Percentiles rank a stretch among this genome's conserved stretches.
These are phyloP conservation scores for Decorospora gaudefroyi DNA, from an alignment of 2,329 filamentous ascomycete genomes.

Conservation along the genomic window DNA sequence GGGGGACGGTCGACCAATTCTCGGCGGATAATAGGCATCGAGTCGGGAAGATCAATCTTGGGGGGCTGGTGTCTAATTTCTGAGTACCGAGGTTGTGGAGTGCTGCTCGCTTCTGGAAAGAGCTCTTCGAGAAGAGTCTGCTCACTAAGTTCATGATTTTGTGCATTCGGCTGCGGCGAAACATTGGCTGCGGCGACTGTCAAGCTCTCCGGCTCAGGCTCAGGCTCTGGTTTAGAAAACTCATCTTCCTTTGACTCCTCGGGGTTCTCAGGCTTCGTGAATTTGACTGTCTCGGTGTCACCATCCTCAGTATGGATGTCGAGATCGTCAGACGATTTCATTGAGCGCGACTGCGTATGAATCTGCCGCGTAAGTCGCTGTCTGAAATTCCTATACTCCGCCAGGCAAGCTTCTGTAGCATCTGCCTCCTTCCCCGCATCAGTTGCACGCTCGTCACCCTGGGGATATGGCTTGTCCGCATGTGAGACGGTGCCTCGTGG, in stretches of 20 bases:
- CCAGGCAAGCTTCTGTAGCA: background rate
- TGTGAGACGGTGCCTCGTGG: too few species aligned
- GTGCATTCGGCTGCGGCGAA: conserved; percentile 5
- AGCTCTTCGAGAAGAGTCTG: conserved; percentile 56
- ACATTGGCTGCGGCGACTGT: background rate
- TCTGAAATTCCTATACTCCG: conserved; percentile 11
- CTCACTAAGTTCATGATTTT: conserved; percentile 20
- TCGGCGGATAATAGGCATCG: conserved; percentile 16
- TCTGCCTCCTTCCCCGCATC: background rate
- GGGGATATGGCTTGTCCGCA: too few species aligned
- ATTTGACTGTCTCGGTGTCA: background rate
- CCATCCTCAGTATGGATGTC: background rate
- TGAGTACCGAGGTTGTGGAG: conserved; percentile 21
- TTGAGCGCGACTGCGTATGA: conserved; percentile 21
- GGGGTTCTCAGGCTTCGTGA: background rate
- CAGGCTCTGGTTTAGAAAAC: background rate
- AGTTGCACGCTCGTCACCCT: background rate
- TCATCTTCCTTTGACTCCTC: background rate
- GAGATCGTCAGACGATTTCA: conserved; percentile 16
- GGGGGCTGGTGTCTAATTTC: conserved; percentile 29
- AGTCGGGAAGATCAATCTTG: conserved; percentile 34
- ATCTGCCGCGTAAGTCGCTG: conserved; percentile 18
- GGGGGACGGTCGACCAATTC: conserved; percentile 7
- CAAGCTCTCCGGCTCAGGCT: background rate
- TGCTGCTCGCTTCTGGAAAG: conserved; percentile 56